Base-by-base conservation (phyloP, 2,329 filamentous ascomycete species). In the Didymella pomorum region DNA sequence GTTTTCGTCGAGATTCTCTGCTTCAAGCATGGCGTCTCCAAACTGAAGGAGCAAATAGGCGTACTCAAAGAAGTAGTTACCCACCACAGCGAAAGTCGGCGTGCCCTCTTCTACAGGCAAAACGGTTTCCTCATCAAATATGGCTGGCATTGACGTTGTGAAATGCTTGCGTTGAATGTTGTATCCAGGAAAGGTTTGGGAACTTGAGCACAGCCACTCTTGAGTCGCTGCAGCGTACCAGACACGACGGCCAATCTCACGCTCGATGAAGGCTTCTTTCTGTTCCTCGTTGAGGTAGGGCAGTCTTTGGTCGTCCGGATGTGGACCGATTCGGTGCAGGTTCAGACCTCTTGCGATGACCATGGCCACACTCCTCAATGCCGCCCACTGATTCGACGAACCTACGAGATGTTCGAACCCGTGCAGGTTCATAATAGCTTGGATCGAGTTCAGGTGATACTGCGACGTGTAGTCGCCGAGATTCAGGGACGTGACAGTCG, bases 341-440 rank as follows among this genome's bases (percentile, higher is more conserved):
- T 80, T 81, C 0, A 84, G 70, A 0, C 78, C 78, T 65, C 82
- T 80, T 2, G 80, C 81, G 42, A 84, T 81, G 8, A 81, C 75
- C 6, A 80, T 70, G 2, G 79, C 81, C 1, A 80, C 76, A 2
- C 78, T 79, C 9, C 83, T 73, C 20, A 81, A 73, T 1, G 81
- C 79, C 4, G 76, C 78, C 58, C 81, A 81, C 41, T 79, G 79
- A 60, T 81, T 82, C 7, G 80, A 80, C 23, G 78, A 79, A 1
- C 82, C 82, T 1, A 83, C 73, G 16, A 82, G 69, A 66, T 84
- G 82, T 9, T 81, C 81, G 9, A 79, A 79, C 3, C 81, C 79
- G n/a, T 82, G 82, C 28, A 82, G 69, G 1, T 78, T 80, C 10
- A 79, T 71, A 37, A 84, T 81, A 4, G 81, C 77, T 63, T 83